phyloP scores from a whole-genome alignment of 169 alveolate species.

The Eimeria necatrix region DNA sequence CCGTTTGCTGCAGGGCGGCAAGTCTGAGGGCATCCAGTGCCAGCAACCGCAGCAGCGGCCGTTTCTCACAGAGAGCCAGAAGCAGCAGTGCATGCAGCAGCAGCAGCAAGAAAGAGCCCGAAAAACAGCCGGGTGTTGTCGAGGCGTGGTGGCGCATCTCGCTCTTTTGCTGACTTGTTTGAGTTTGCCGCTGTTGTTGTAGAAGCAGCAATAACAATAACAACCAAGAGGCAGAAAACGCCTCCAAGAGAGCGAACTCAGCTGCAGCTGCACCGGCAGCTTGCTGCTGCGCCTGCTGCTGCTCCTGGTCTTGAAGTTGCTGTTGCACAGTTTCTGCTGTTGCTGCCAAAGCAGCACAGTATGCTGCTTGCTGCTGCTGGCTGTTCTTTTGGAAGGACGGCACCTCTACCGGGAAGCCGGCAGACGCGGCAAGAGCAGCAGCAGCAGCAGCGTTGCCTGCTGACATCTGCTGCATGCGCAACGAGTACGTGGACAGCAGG shows the following conservation, averaged over 20 bases:
- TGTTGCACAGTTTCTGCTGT: neutral
- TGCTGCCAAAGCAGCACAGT: neutral
- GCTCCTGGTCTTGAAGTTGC: neutral
- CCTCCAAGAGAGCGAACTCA: neutral
- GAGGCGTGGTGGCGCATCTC: neutral
- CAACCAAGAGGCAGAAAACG: neutral
- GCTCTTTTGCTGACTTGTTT: neutral
- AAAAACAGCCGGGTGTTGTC: neutral
- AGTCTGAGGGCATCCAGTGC: neutral
- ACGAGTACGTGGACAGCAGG: neutral
- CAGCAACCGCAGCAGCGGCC: constrained; percentile 52
- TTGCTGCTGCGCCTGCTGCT: neutral
- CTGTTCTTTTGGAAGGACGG: neutral
- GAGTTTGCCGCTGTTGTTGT: neutral
- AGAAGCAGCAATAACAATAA: constrained; percentile 43
- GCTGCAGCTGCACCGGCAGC: neutral
- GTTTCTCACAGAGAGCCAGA: constrained; percentile 27
- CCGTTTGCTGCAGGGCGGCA: neutral
- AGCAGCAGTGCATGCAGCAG: constrained; percentile 44
- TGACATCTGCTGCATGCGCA: constrained; percentile 30
- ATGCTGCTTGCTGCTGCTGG: constrained; percentile 38
- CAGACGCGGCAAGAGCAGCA: constrained; percentile 24
- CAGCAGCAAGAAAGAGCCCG: neutral
- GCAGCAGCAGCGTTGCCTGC: constrained; percentile 60
- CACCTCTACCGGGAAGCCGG: neutral